Evolutionary conservation across 1,139 yeast species (phyloP).

Genomic region (Scheffersomyces cryptocercus): DNA sequence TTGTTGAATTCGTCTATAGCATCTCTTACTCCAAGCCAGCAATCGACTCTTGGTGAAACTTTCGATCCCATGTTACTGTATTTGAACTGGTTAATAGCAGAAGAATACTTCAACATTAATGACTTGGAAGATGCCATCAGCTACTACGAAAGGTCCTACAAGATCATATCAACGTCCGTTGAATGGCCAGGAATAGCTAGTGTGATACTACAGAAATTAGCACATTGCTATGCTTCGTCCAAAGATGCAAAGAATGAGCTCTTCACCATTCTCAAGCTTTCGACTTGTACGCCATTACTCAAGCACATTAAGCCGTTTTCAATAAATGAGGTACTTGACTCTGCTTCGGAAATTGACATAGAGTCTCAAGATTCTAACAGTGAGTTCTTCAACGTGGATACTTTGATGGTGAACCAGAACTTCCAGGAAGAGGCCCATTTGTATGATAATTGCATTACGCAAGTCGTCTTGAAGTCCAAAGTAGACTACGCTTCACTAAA

Average conservation of each 20-base stretch:
- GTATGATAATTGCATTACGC: slow-evolving; percentile 21
- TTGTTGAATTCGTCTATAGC: slow-evolving; percentile 35
- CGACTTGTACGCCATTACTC: slow-evolving; percentile 1
- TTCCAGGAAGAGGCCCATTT: slow-evolving; percentile 15
- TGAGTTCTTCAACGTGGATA: slow-evolving; percentile 14
- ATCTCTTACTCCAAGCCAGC: slow-evolving; percentile 17
- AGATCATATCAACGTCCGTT: slow-evolving; percentile 10
- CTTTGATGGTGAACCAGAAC: slow-evolving; percentile 13
- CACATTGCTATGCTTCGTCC: slow-evolving; percentile 22
- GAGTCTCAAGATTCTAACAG: neutral
- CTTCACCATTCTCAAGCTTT: slow-evolving; percentile 1
- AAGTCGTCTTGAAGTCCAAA: slow-evolving; percentile 9
- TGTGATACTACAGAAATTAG: slow-evolving; percentile 25
- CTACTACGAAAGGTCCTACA: slow-evolving; percentile 2
- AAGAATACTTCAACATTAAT: slow-evolving; percentile 32
- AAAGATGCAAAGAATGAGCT: slow-evolving; percentile 5
- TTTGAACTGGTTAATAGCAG: slow-evolving; percentile 52
- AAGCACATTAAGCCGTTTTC: neutral
- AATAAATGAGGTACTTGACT: neutral
- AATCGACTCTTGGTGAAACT: slow-evolving; percentile 9
- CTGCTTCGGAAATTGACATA: neutral
- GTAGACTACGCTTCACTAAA: no score
- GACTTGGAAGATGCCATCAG: slow-evolving; percentile 16
- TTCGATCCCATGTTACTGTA: slow-evolving; percentile 32
- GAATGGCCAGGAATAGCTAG: slow-evolving; percentile 14